A percentile compares a stretch with the other conserved stretches of the same genome.
phyloP scores from a whole-genome alignment of 345 rosid species.

The Mercurialis annua region DNA sequence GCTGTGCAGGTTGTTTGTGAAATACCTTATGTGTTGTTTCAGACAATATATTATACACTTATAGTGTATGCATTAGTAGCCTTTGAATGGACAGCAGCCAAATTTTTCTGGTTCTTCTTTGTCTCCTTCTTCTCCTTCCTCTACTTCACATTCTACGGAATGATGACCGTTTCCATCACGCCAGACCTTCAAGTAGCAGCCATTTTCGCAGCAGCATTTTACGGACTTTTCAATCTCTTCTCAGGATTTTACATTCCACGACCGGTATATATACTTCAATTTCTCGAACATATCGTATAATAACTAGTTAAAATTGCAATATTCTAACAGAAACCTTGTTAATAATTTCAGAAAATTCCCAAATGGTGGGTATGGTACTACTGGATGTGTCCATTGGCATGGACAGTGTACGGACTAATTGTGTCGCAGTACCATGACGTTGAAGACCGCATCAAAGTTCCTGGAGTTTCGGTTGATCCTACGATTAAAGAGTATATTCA shows the following conservation, averaged over 20 bases:
- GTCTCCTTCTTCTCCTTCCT: slow-evolving; percentile 23
- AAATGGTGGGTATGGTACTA: slow-evolving; percentile 39
- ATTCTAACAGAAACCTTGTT: background rate
- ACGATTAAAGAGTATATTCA: slow-evolving; percentile 17
- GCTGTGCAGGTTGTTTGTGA: slow-evolving; percentile 44
- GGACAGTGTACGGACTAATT: slow-evolving; percentile 33
- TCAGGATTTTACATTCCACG: slow-evolving; percentile 32
- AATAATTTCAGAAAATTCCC: slow-evolving; percentile 27
- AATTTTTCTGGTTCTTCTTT: slow-evolving; percentile 33
- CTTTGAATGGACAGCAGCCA: slow-evolving; percentile 30
- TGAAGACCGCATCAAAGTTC: slow-evolving; percentile 11
- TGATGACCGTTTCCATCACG: slow-evolving; percentile 33
- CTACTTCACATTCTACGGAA: slow-evolving; percentile 32
- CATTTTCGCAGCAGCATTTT: slow-evolving; percentile 27
- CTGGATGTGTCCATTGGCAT: slow-evolving; percentile 32
- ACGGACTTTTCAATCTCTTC: slow-evolving; percentile 29
- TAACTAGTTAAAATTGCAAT: background rate
- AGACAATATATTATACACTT: slow-evolving; percentile 20
- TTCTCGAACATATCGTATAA: background rate
- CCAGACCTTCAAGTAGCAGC: slow-evolving; percentile 34
- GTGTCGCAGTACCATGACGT: slow-evolving; percentile 23
- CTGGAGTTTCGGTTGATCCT: background rate
- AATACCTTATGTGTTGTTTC: slow-evolving; percentile 34
- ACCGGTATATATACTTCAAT: slow-evolving; percentile 17
- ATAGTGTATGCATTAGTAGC: slow-evolving; percentile 34